Evolutionary conservation across 2,329 filamentous ascomycete species (phyloP).

Genomic region (Colletotrichum sp.): DNA sequence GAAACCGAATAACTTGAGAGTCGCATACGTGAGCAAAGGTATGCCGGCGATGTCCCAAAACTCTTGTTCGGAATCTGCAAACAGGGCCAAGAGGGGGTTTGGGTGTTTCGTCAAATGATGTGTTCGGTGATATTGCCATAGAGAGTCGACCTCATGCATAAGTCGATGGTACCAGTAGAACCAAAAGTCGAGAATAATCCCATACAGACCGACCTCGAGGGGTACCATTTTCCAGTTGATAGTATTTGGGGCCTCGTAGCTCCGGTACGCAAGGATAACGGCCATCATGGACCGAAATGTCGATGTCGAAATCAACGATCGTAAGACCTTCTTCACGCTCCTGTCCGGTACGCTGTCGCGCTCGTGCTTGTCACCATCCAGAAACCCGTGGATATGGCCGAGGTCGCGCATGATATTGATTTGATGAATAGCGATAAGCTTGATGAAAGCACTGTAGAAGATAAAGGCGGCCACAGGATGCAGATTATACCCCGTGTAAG

Average conservation of each 20-base stretch:
- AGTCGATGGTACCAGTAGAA: conserved; percentile 48
- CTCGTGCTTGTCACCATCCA: conserved; percentile 48
- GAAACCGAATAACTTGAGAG: conserved; percentile 36
- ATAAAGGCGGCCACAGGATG: conserved; percentile 32
- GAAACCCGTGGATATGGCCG: conserved; percentile 42
- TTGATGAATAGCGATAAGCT: conserved; percentile 42
- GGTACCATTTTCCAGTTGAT: conserved; percentile 40
- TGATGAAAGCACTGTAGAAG: conserved; percentile 44
- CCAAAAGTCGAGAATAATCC: conserved; percentile 48
- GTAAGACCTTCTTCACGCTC: conserved; percentile 36
- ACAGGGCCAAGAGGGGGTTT: conserved; percentile 44
- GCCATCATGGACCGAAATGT: conserved; percentile 36
- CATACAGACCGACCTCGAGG: conserved; percentile 43
- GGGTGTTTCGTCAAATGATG: conserved; percentile 51
- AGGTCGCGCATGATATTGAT: conserved; percentile 40
- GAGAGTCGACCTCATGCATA: conserved; percentile 42
- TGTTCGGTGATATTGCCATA: conserved; percentile 49
- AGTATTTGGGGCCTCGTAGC: conserved; percentile 25
- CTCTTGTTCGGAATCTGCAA: conserved; percentile 47
- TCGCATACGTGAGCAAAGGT: conserved; percentile 41
- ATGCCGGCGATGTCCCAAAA: conserved; percentile 46
- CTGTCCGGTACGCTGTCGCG: conserved; percentile 47
- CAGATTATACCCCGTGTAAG: conserved; percentile 34
- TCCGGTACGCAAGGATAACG: conserved; percentile 34
- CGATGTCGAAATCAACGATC: conserved; percentile 36